Evolutionary conservation across 768 basidiomycete species (phyloP).

Genomic region (Panaeolus papilionaceus): DNA sequence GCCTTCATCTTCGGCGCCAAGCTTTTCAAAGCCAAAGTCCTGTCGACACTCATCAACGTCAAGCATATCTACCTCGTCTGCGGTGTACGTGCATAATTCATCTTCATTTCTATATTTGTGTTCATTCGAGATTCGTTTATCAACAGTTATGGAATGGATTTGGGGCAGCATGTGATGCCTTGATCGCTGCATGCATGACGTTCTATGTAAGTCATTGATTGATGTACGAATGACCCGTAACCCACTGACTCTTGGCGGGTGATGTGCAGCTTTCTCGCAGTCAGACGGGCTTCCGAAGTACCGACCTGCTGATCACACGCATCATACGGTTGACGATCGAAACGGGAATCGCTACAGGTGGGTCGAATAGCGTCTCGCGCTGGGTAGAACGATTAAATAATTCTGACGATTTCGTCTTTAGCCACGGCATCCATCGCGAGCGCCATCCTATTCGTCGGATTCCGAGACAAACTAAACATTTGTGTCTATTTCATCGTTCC

Average conservation of each 20-base stretch:
- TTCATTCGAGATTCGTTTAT: neutral
- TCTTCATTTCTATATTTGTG: neutral
- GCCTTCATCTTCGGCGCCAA: slow-evolving; percentile 32
- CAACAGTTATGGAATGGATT: slow-evolving; percentile 40
- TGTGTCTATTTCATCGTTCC: slow-evolving; percentile 39
- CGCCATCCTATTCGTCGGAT: slow-evolving; percentile 35
- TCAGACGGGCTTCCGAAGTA: slow-evolving; percentile 33
- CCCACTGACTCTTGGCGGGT: neutral
- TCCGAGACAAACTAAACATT: slow-evolving; percentile 31
- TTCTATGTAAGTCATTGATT: slow-evolving; percentile 33
- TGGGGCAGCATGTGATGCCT: slow-evolving; percentile 37
- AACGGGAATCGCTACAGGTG: slow-evolving; percentile 41
- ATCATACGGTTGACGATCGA: slow-evolving; percentile 43
- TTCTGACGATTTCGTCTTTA: slow-evolving; percentile 17
- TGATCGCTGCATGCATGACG: slow-evolving; percentile 38
- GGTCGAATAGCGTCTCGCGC: neutral
- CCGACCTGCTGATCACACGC: slow-evolving; percentile 32
- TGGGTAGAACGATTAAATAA: neutral
- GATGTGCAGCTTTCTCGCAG: slow-evolving; percentile 28
- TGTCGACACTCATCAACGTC: slow-evolving; percentile 27
- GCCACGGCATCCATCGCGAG: slow-evolving; percentile 38
- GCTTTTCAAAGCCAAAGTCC: slow-evolving; percentile 22
- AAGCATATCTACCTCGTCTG: slow-evolving; percentile 34
- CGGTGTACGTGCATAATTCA: slow-evolving; percentile 27
- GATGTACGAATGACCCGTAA: neutral